These are phyloP conservation scores for Ligustrum vulgare DNA, from an alignment of 257 asterid species.

Conservation along the genomic window DNA sequence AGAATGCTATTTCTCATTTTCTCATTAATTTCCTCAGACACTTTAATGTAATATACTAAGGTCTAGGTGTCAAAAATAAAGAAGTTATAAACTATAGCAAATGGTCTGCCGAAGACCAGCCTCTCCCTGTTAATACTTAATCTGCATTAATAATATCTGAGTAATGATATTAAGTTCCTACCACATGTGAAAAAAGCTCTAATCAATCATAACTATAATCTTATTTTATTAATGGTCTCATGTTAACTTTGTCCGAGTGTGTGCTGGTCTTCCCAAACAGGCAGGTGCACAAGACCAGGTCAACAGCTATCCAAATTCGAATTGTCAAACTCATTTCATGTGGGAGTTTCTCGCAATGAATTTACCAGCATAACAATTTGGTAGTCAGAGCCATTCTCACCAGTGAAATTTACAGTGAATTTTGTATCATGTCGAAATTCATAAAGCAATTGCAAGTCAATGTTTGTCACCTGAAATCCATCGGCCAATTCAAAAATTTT, in stretches of 20 bases:
- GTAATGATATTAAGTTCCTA: neutral
- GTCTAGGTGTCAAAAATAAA: neutral
- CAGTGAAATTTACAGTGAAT: too few relatives aligned
- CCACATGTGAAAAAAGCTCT: neutral
- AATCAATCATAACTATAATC: neutral
- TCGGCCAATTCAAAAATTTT: neutral
- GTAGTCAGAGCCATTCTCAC: neutral
- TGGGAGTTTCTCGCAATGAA: neutral
- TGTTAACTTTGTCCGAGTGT: neutral
- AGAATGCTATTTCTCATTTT: too few relatives aligned
- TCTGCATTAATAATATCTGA: neutral
- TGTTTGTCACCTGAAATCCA: neutral
- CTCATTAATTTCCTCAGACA: neutral
- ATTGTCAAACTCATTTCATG: neutral
- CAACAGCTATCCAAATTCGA: neutral
- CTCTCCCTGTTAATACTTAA: neutral
- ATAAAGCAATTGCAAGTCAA: neutral
- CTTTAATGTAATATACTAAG: too few relatives aligned
- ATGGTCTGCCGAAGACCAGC: neutral
- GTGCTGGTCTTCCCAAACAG: neutral
- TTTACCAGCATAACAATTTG: constrained; percentile 19
- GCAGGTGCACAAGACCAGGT: neutral
- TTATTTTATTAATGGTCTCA: neutral
- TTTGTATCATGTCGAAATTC: neutral
- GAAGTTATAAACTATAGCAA: neutral